phyloP scores from a whole-genome alignment of 371 early-diverging fungal species.

The Rhizopus stolonifer region DNA sequence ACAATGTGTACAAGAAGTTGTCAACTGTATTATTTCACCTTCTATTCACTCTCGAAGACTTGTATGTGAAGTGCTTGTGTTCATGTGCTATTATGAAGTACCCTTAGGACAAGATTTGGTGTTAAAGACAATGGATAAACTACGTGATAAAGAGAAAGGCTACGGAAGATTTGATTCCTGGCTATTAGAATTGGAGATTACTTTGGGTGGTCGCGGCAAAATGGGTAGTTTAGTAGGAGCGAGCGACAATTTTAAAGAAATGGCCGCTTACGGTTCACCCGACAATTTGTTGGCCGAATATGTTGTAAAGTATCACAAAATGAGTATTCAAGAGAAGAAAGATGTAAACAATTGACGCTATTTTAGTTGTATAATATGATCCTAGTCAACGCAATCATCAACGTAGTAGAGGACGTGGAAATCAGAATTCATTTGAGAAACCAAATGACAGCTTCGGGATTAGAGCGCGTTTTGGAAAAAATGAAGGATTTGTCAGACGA shows the following conservation, averaged over 20 bases:
- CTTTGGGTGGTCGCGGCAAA: constrained; percentile 76
- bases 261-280: constrained; percentile 56
- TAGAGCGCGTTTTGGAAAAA: constrained; percentile 72
- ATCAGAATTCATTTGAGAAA: constrained; percentile 76
- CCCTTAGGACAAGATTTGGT: constrained; percentile 78
- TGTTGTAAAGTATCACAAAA: no score
- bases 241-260: constrained; percentile 69
- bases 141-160: constrained; percentile 54
- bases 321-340: not conserved
- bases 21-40: constrained; percentile 74
- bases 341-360: not conserved
- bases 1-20: constrained; percentile 69
- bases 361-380: constrained; percentile 72
- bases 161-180: constrained; percentile 78
- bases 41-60: constrained; percentile 71
- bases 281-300: constrained; percentile 80
- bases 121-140: constrained; percentile 65
- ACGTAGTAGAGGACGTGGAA: constrained; percentile 77
- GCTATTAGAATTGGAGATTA: constrained; percentile 67
- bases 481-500: constrained; percentile 68
- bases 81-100: constrained; percentile 76
- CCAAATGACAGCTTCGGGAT: constrained; percentile 73
- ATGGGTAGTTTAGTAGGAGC: constrained; percentile 85
- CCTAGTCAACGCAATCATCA: constrained; percentile 79
- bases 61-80: constrained; percentile 80